Conservation (phyloP, 2,329 filamentous ascomycete species). For the Epichloe sylvatica region DNA sequence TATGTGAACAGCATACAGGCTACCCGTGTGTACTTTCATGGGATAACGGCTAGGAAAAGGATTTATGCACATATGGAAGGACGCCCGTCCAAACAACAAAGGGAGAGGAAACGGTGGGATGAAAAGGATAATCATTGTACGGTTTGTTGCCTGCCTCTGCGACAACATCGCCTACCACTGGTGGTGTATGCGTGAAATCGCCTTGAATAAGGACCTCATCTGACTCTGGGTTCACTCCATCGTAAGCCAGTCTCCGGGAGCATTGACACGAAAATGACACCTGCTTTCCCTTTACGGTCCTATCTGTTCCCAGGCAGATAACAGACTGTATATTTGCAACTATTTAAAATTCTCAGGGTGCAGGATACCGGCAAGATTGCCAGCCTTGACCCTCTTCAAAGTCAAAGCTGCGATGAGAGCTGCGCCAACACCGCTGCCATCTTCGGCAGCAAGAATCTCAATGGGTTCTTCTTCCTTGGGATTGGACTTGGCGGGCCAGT, state of each 20-base stretch:
- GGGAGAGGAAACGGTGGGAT: neutral
- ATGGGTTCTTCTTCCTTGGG: slow-evolving; percentile 71
- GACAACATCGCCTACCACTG: neutral
- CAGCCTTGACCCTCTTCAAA: slow-evolving; percentile 47
- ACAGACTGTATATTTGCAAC: neutral
- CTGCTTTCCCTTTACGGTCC: neutral
- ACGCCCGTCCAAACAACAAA: neutral
- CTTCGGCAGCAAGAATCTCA: slow-evolving; percentile 78
- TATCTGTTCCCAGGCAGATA: neutral
- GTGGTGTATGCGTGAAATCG: neutral
- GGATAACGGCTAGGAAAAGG: slow-evolving; percentile 25
- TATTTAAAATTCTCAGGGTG: slow-evolving; percentile 47
- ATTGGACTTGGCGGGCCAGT: slow-evolving; percentile 64
- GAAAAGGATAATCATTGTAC: neutral
- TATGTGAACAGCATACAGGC: slow-evolving; percentile 42
- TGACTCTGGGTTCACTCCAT: neutral
- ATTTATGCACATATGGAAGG: neutral
- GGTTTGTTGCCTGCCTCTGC: neutral
- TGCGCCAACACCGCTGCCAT: slow-evolving; percentile 92
- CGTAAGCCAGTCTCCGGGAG: neutral
- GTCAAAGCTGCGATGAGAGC: slow-evolving; percentile 76
- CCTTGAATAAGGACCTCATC: neutral
- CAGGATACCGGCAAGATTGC: slow-evolving; percentile 49
- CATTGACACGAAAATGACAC: neutral
- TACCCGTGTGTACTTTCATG: slow-evolving; percentile 64